A percentile compares a stretch with the other conserved stretches of the same genome.
Evolutionary conservation across 192 early-diverging fungal genomes (phyloP).

Genomic region (Phlyctochytrium bullatum): DNA sequence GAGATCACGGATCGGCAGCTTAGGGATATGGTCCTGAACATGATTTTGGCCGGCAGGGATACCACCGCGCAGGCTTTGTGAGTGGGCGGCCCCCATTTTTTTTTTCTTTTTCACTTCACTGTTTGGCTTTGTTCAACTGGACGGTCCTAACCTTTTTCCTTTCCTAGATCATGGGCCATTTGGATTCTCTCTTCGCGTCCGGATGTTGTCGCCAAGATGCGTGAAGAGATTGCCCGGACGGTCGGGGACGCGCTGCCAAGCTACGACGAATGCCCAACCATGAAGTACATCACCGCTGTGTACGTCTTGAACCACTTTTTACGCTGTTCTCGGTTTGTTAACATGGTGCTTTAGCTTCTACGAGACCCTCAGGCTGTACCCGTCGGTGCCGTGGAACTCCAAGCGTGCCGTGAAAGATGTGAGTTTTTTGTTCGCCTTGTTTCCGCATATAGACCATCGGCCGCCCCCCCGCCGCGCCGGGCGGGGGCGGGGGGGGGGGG

Average conservation of each 20-base stretch:
- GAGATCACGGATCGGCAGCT: constrained; percentile 23
- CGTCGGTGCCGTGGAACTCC: constrained; percentile 58
- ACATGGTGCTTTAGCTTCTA: constrained; percentile 24
- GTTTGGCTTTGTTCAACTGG: background rate
- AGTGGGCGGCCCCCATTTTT: too few species aligned
- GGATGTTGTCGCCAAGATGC: constrained; percentile 11
- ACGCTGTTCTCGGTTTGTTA: background rate
- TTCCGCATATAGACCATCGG: too few species aligned
- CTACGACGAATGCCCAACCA: constrained; percentile 32
- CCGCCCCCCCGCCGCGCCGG: too few species aligned
- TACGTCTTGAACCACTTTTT: background rate
- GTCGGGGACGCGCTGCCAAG: constrained; percentile 9
- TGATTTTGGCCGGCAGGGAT: constrained; percentile 49
- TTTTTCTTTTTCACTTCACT: background rate
- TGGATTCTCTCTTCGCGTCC: constrained; percentile 40
- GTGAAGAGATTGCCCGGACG: constrained; percentile 22
- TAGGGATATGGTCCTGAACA: constrained; percentile 34
- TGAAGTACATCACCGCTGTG: constrained; percentile 51
- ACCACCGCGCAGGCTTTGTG: constrained; percentile 55
- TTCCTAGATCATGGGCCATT: constrained; percentile 42
- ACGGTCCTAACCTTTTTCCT: background rate
- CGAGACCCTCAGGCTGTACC: constrained; percentile 64
- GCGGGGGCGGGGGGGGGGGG: too few species aligned
- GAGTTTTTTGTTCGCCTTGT: constrained; percentile 10
- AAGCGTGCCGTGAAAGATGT: constrained; percentile 58